Evolutionary conservation across 2,329 filamentous ascomycete species (phyloP).

Genomic region (Elsinoe batatas): DNA sequence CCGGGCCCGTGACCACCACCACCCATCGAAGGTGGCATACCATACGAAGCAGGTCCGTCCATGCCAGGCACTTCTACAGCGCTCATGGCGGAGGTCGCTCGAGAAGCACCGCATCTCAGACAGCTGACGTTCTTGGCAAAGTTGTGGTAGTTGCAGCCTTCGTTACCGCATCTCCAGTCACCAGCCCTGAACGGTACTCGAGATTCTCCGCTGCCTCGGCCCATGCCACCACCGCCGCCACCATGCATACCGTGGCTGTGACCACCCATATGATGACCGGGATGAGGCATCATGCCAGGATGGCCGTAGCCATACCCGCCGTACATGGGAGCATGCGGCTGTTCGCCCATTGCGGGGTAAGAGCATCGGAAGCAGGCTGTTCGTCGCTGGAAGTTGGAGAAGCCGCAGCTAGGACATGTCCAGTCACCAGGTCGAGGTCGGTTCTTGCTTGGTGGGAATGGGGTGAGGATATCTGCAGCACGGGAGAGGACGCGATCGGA

Average conservation of each 20-base stretch:
- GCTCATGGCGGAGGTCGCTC: conserved; percentile 85
- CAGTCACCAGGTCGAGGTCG: conserved; percentile 93
- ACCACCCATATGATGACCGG: conserved; percentile 23
- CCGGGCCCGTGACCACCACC: conserved; percentile 62
- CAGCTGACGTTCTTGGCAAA: conserved; percentile 99
- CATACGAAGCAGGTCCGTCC: conserved; percentile 73
- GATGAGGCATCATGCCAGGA: conserved; percentile 67
- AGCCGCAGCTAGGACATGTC: conserved; percentile 97
- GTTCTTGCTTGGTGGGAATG: conserved; percentile 98
- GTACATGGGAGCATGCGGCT: conserved; percentile 59
- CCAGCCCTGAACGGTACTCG: conserved; percentile 89
- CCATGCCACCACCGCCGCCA: conserved; percentile 42
- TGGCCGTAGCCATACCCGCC: conserved; percentile 50
- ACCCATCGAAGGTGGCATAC: conserved; percentile 82
- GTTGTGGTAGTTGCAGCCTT: conserved; percentile 97
- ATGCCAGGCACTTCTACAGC: conserved; percentile 72
- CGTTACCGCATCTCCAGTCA: conserved; percentile 97
- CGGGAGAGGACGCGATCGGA: conserved; percentile 94
- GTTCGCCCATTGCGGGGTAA: conserved; percentile 85
- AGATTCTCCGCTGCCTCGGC: conserved; percentile 58
- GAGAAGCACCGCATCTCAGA: conserved; percentile 87
- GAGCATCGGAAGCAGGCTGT: conserved; percentile 98
- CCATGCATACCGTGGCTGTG: conserved; percentile 52
- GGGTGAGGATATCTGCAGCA: conserved; percentile 88
- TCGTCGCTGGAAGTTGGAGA: conserved; percentile 97